phyloP scores from a whole-genome alignment of 2,329 filamentous ascomycete genomes.

The Teratosphaeriaceae sp. region DNA sequence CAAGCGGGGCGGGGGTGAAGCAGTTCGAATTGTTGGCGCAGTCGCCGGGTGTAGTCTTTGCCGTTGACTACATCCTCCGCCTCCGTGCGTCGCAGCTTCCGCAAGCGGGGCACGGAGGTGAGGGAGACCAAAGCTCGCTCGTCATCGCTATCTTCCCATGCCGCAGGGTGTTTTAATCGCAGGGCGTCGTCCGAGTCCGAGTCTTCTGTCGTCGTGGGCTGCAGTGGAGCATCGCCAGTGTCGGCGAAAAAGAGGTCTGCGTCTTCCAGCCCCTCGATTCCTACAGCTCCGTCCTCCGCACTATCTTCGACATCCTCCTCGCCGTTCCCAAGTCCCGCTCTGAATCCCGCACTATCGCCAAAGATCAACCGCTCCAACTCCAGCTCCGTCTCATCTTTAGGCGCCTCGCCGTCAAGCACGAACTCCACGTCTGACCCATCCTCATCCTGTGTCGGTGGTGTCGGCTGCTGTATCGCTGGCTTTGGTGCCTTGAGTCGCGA shows the following conservation, averaged over 20 bases:
- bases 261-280: constrained; percentile 63
- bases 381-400: constrained; percentile 26
- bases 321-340: constrained; percentile 59
- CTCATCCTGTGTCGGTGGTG: constrained; percentile 15
- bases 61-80: constrained; percentile 82
- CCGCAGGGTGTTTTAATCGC: constrained; percentile 45
- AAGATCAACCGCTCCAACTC: constrained; percentile 70
- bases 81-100: constrained; percentile 76
- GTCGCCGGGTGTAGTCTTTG: constrained; percentile 71
- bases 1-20: constrained; percentile 57
- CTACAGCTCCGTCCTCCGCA: constrained; percentile 22
- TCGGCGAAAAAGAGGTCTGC: constrained; percentile 83
- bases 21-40: constrained; percentile 64
- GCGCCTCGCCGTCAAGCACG: constrained; percentile 19
- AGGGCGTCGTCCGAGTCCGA: constrained; percentile 34
- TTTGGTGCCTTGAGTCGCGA: neutral
- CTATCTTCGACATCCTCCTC: constrained; percentile 41
- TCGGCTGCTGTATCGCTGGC: constrained; percentile 15
- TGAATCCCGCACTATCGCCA: constrained; percentile 78
- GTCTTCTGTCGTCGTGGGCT: constrained; percentile 32
- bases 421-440: constrained; percentile 25
- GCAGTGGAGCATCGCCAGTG: constrained; percentile 44
- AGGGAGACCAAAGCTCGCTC: constrained; percentile 80
- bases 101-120: constrained; percentile 63
- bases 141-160: constrained; percentile 95